Conservation (phyloP, 2,329 filamentous ascomycete genomes). For the Polytolypa hystricis region DNA sequence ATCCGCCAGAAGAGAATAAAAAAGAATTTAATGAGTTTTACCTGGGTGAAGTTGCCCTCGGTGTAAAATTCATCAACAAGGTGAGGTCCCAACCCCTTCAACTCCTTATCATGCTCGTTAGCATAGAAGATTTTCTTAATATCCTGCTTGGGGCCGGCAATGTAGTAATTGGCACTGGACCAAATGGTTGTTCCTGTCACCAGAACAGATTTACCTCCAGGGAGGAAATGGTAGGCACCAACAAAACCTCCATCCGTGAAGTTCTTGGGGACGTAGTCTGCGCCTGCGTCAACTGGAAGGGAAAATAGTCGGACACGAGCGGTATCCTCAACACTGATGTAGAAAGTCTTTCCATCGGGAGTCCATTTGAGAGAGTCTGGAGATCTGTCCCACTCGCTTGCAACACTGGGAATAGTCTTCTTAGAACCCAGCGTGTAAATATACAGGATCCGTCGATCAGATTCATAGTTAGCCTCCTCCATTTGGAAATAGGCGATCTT, state of each 20-base stretch:
- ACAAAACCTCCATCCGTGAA: conserved; percentile 27
- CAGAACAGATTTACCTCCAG: conserved; percentile 20
- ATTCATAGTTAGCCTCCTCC: conserved; percentile 66
- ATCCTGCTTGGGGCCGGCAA: conserved; percentile 19
- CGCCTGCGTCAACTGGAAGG: conserved; percentile 22
- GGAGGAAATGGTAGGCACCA: conserved; percentile 20
- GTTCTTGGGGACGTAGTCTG: conserved; percentile 24
- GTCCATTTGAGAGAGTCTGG: conserved; percentile 42
- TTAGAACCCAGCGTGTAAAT: conserved; percentile 26
- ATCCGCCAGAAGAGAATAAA: neutral
- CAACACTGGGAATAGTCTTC: conserved; percentile 27
- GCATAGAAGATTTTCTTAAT: conserved; percentile 24
- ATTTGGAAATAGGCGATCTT: conserved; percentile 69
- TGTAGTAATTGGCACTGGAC: conserved; percentile 26
- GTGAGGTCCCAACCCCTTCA: conserved; percentile 24
- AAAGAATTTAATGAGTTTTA: conserved; percentile 11
- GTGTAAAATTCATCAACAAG: conserved; percentile 29
- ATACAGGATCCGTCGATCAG: conserved; percentile 52
- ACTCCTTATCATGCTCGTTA: conserved; percentile 29
- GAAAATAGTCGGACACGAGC: conserved; percentile 41
- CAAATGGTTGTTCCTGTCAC: conserved; percentile 25
- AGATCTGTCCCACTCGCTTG: conserved; percentile 41
- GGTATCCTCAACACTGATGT: conserved; percentile 61
- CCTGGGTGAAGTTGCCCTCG: conserved; percentile 26
- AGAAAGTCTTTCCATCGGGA: conserved; percentile 48